Conservation (phyloP, 108 stramenopile species). For the Epipyxis sp. region DNA sequence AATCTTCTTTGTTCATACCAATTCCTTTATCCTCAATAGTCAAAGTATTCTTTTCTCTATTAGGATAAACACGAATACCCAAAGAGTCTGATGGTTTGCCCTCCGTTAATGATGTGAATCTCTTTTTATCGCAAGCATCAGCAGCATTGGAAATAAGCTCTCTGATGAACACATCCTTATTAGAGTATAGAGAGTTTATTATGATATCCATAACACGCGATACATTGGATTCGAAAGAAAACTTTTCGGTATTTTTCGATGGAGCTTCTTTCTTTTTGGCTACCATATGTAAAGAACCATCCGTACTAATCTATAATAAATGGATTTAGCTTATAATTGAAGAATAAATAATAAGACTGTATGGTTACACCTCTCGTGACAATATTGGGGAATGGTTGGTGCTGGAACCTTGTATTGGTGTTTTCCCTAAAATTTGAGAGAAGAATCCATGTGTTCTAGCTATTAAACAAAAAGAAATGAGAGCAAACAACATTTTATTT, state of each 20-base stretch:
- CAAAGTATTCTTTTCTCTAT: slow-evolving; percentile 64
- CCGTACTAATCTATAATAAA: too few species aligned
- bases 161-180: slow-evolving; percentile 60
- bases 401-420: too few species aligned
- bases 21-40: slow-evolving; percentile 92
- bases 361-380: too few species aligned
- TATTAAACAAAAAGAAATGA: too few species aligned
- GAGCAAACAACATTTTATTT: too few species aligned
- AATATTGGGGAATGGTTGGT: too few species aligned
- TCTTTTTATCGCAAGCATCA: slow-evolving; percentile 59
- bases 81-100: slow-evolving; percentile 34
- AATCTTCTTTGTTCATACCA: slow-evolving; percentile 87
- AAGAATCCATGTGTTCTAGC: too few species aligned
- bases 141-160: slow-evolving; percentile 58
- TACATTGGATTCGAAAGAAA: slow-evolving; percentile 81
- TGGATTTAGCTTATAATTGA: too few species aligned
- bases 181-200: slow-evolving; percentile 93
- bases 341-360: too few species aligned
- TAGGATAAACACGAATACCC: slow-evolving; percentile 53
- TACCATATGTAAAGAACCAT: too few species aligned
- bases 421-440: too few species aligned
- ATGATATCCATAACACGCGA: slow-evolving; percentile 96
- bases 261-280: too few species aligned
- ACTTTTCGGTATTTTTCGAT: slow-evolving; percentile 42
- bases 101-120: slow-evolving; percentile 52